A percentile compares a stretch with the other conserved stretches of the same genome.
Conservation (phyloP, 1,139 yeast genomes). For the Candida sojae region DNA sequence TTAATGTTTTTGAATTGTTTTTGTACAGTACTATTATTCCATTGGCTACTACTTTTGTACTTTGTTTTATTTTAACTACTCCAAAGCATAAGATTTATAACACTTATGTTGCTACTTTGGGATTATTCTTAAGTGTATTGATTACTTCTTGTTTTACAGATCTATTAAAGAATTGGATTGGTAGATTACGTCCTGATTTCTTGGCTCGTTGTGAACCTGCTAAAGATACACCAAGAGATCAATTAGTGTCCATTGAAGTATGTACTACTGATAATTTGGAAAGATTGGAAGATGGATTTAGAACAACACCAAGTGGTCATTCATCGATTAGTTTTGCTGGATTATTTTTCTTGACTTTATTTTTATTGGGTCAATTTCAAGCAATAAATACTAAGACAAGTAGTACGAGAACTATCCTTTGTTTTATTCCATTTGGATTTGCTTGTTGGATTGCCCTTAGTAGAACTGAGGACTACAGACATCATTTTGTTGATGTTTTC, state of each 20-base stretch:
- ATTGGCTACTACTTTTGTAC: slow-evolving; percentile 21
- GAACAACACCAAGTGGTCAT: slow-evolving; percentile 82
- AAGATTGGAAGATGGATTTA: slow-evolving; percentile 63
- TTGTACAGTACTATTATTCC: slow-evolving; percentile 45
- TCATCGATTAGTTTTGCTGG: slow-evolving; percentile 69
- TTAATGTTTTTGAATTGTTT: slow-evolving; percentile 38
- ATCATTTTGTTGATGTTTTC: slow-evolving; percentile 70
- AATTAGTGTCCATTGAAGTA: slow-evolving; percentile 59
- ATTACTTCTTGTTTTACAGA: slow-evolving; percentile 49
- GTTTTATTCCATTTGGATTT: slow-evolving; percentile 46
- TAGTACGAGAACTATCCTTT: slow-evolving; percentile 52
- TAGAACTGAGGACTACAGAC: slow-evolving; percentile 78
- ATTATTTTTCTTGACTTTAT: slow-evolving; percentile 60
- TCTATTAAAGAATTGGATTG: slow-evolving; percentile 66
- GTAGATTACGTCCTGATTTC: slow-evolving; percentile 80
- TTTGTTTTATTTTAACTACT: slow-evolving; percentile 29
- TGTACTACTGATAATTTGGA: slow-evolving; percentile 54
- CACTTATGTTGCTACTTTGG: slow-evolving; percentile 41
- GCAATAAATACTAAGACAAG: slow-evolving; percentile 43
- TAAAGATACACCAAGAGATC: slow-evolving; percentile 46
- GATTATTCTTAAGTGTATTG: slow-evolving; percentile 40
- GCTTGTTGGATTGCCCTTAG: slow-evolving; percentile 68
- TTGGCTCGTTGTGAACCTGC: slow-evolving; percentile 67
- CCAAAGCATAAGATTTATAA: slow-evolving; percentile 39
- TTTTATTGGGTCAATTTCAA: slow-evolving; percentile 64